Evolutionary conservation across 75 land plant species (phyloP), one percentile per base, ranked within the genome.

Genomic region (Pinus albicaulis): DNA sequence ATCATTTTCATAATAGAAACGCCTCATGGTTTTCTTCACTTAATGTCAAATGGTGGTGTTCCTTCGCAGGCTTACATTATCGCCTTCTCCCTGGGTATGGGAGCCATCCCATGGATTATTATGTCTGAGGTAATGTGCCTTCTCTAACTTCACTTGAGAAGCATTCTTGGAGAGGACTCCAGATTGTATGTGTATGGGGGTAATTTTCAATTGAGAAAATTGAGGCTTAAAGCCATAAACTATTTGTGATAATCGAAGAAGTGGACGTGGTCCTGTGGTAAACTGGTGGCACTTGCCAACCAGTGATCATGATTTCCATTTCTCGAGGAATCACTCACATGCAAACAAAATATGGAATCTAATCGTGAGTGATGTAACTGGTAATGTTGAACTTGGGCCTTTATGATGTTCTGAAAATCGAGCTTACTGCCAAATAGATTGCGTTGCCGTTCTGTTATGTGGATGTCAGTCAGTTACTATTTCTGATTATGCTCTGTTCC

Each of bases 81-180:
- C 70, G 20, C 86, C 23, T 95, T 90, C 77, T 92, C 98, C 55
- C 80, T 95, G 52, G 98, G 98, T 31, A 62, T 95, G 57, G 98
- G 98, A 70, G 88, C 93, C 41, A 89, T 95, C 86, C 98, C 98
- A 36, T 95, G 98, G 98, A 24, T 95, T 74, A 86, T 95, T 56
- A 95, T 95, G 98, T 95, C 96, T 36, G 98, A 95, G 98, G 98
- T 93, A 89, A 70, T 28, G 22, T 57, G 26, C 22, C 16, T 57
- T 25, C 1, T 73, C 19, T 12, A 26, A 24, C 23, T 73, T 38
- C 48, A 55, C 25, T 55, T 20, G 20, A 73, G 41, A 56, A n/a
- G 26, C 26, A 57, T 57, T 62, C 48, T 14, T 62, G 77, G 34
- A 58, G 28, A 34, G 31, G 76, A 34, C 76, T 8, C 22, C 71